Base-by-base conservation (phyloP, 148 eudicot genomes). In the Camellia granthamiana region DNA sequence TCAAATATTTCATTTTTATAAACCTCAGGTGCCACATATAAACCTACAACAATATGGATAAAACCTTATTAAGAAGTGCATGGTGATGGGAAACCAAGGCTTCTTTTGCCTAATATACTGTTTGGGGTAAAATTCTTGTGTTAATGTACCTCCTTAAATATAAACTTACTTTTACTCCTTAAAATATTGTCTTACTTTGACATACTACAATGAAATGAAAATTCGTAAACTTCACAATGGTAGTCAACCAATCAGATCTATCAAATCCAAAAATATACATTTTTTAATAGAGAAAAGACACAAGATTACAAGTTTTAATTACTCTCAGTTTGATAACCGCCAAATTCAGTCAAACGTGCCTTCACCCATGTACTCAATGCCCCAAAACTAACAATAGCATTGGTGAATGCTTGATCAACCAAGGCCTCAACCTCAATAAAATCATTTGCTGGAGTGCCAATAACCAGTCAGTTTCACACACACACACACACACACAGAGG, bases 21-120 rank as follows among this genome's bases (percentile, higher is more conserved):
- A 73, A 92, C 89, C 88, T 97, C 99, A 52, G 99, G 97, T 71
- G 99, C 97, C 72, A 91, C 76, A 81, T 94, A 97, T 49, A 91
- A 75, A 85, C 90, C 99, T 97, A 68, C 69, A 83, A 43, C 63
- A 80, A 75, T 54, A 58, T 60, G 9, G 3, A 47, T 30, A 76
- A 44, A 56, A 9, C 56, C 60, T 68, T 7, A 13, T 30, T 23
- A 15, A 65, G 80, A 49, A 7, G 23, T 41, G 18, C 52, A 66
- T 23, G 5, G 16, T 49, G 47, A 78, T 43, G 38, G 64, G 15
- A 74, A 70, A 72, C 16, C 5, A 18, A 63, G 10, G 19, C 73
- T 49, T 41, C 62, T 81, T 47, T 42, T 46, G 69, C 30, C 60
- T 46, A 76, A 76, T 76, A 21, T 9, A 73, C 52, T 49, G 6